A percentile compares a stretch with the other conserved stretches of the same genome.
Evolutionary conservation across 2,329 filamentous ascomycete species (phyloP).

Genomic region (Fusarium secorum): DNA sequence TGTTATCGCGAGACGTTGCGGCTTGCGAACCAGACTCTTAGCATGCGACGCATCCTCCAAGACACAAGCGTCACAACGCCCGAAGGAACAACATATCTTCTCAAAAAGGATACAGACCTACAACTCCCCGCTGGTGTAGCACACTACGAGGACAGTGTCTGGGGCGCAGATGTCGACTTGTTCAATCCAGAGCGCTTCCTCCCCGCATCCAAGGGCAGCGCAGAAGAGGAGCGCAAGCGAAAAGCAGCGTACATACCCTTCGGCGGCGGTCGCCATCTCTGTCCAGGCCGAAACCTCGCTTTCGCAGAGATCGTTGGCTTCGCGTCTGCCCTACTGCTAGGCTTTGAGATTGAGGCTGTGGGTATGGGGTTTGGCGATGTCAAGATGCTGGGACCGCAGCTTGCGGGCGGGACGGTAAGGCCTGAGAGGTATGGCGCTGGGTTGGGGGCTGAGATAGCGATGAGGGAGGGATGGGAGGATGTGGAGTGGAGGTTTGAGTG

Average conservation of each 20-base stretch:
- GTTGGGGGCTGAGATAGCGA: conserved; percentile 21
- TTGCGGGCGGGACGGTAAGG: conserved; percentile 29
- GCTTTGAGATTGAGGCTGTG: conserved; percentile 42
- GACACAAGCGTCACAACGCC: conserved; percentile 49
- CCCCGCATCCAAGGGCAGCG: neutral
- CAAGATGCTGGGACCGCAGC: conserved; percentile 19
- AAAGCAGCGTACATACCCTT: conserved; percentile 44
- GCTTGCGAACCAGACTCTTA: conserved; percentile 48
- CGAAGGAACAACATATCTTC: conserved; percentile 39
- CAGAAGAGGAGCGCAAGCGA: conserved; percentile 19
- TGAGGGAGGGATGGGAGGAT: conserved; percentile 26
- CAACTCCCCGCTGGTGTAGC: conserved; percentile 40
- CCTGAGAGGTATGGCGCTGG: conserved; percentile 32
- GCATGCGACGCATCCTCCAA: conserved; percentile 50
- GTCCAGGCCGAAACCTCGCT: conserved; percentile 47
- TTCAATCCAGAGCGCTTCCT: conserved; percentile 42
- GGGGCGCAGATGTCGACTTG: conserved; percentile 32
- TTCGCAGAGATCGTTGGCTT: conserved; percentile 47
- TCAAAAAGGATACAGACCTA: conserved; percentile 44
- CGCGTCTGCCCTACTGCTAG: conserved; percentile 41
- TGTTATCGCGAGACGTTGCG: conserved; percentile 57
- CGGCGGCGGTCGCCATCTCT: conserved; percentile 46
- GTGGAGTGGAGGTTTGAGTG: conserved; percentile 35
- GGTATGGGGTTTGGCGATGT: conserved; percentile 29
- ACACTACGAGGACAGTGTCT: conserved; percentile 35